A percentile compares a stretch with the other conserved stretches of the same genome.
phyloP scores from a whole-genome alignment of 306 rosid species.

The Corylus heterophylla region DNA sequence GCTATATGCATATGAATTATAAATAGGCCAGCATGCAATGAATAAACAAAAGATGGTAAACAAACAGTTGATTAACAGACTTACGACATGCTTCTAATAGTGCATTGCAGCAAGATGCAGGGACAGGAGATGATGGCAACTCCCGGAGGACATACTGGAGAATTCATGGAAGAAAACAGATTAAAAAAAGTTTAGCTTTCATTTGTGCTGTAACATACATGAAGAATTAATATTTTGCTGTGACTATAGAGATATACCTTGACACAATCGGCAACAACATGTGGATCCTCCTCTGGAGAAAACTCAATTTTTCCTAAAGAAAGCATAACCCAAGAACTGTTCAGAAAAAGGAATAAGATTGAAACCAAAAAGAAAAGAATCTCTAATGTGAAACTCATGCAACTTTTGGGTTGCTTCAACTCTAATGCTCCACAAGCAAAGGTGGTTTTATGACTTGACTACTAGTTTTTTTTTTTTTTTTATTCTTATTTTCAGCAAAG shows the following conservation, averaged over 20 bases:
- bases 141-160: conserved; percentile 79
- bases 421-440: conserved; percentile 5
- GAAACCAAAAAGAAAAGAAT: not conserved
- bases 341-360: conserved; percentile 13
- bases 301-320: conserved; percentile 83
- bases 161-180: conserved; percentile 24
- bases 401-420: conserved; percentile 16
- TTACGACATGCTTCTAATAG: conserved; percentile 85
- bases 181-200: conserved; percentile 17
- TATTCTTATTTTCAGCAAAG: not conserved
- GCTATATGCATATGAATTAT: not conserved
- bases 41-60: conserved; percentile 8
- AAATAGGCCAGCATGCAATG: not conserved
- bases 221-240: conserved; percentile 19
- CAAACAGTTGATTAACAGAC: conserved; percentile 36
- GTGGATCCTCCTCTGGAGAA: conserved; percentile 86
- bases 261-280: conserved; percentile 85
- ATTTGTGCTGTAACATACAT: conserved; percentile 20
- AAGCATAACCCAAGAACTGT: conserved; percentile 29
- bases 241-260: conserved; percentile 56
- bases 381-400: conserved; percentile 9
- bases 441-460: not conserved
- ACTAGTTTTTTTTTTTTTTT: not conserved
- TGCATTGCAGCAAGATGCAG: conserved; percentile 98
- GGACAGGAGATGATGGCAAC: conserved; percentile 97